A percentile compares a stretch with the other conserved stretches of the same genome.
Evolutionary conservation across 1,284 basidiomycete genomes (phyloP).

Genomic region (Heterobasidion occidentale): DNA sequence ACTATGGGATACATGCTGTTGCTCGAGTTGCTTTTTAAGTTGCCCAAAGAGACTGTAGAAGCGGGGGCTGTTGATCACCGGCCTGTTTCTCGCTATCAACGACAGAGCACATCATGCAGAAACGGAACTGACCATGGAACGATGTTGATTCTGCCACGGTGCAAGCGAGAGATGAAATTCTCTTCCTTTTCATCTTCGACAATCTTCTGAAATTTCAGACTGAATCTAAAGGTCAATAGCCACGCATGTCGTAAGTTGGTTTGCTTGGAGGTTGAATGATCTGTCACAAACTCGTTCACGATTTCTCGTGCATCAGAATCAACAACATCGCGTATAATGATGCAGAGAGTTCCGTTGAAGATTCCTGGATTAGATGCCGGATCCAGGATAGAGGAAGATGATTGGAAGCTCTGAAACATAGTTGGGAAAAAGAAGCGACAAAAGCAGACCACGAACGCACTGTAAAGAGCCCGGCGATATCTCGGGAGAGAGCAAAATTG

Average conservation of each 20-base stretch:
- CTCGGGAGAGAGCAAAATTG: conserved; percentile 52
- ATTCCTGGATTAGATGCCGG: conserved; percentile 48
- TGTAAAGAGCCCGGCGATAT: conserved; percentile 47
- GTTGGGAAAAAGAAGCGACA: no score
- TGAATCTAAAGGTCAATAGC: conserved; percentile 32
- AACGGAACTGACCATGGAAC: conserved; percentile 34
- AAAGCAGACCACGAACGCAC: neutral
- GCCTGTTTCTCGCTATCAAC: conserved; percentile 19
- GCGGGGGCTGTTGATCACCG: conserved; percentile 50
- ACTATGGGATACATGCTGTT: conserved; percentile 38
- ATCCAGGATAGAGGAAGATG: conserved; percentile 30
- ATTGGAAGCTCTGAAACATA: conserved; percentile 46
- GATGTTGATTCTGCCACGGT: conserved; percentile 46
- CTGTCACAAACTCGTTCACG: conserved; percentile 38
- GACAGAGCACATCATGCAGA: neutral
- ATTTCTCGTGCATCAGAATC: conserved; percentile 51
- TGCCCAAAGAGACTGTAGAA: conserved; percentile 47
- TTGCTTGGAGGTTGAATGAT: neutral
- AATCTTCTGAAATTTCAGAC: conserved; percentile 45
- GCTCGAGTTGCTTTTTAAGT: conserved; percentile 37
- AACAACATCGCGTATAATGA: conserved; percentile 60
- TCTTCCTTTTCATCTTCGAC: conserved; percentile 51
- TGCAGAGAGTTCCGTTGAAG: conserved; percentile 50
- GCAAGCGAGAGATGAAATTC: conserved; percentile 54
- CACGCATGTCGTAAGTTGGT: neutral